These are phyloP conservation scores for Chlamydomonas schloesseri DNA, from an alignment of 139 green algal species.

Conservation along the genomic window DNA sequence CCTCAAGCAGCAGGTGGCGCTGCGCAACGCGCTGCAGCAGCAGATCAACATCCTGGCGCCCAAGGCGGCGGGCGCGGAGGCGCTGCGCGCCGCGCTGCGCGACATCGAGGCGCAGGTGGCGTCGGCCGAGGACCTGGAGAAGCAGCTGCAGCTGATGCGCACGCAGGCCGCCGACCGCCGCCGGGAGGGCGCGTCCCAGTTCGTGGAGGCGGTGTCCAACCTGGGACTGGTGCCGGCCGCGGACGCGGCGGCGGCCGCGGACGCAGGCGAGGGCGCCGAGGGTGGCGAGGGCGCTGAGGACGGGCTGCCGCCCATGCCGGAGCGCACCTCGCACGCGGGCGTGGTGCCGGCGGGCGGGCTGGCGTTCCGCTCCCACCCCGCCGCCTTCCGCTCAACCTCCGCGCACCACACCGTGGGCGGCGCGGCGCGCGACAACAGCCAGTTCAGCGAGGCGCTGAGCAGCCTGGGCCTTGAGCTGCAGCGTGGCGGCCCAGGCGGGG, in stretches of 20 bases:
- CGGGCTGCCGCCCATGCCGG: too few relatives aligned
- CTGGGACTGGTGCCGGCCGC: slow-evolving; percentile 19
- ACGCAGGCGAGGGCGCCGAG: background rate
- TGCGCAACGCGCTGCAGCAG: slow-evolving; percentile 39
- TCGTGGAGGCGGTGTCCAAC: slow-evolving; percentile 18
- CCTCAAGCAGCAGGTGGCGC: slow-evolving; percentile 23
- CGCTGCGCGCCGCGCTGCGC: background rate
- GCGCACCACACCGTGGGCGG: background rate
- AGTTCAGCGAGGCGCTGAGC: slow-evolving; percentile 18
- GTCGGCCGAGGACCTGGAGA: background rate
- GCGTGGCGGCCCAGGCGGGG: background rate
- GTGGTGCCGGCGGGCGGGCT: slow-evolving; percentile 27
- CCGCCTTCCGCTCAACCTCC: background rate
- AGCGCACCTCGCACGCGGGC: too few relatives aligned
- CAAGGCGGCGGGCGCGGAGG: slow-evolving; percentile 35
- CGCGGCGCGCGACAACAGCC: background rate
- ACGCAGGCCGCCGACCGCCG: background rate
- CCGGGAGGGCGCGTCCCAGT: slow-evolving; percentile 20
- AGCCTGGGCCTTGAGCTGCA: slow-evolving; percentile 20
- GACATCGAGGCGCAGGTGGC: slow-evolving; percentile 22
- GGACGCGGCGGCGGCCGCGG: background rate
- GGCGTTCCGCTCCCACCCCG: background rate
- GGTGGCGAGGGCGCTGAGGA: background rate
- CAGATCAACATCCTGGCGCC: slow-evolving; percentile 48
- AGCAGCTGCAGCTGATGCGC: slow-evolving; percentile 25